These are phyloP conservation scores for Ceratocystis harringtonii DNA, from an alignment of 2,329 filamentous ascomycete genomes.

Conservation along the genomic window DNA sequence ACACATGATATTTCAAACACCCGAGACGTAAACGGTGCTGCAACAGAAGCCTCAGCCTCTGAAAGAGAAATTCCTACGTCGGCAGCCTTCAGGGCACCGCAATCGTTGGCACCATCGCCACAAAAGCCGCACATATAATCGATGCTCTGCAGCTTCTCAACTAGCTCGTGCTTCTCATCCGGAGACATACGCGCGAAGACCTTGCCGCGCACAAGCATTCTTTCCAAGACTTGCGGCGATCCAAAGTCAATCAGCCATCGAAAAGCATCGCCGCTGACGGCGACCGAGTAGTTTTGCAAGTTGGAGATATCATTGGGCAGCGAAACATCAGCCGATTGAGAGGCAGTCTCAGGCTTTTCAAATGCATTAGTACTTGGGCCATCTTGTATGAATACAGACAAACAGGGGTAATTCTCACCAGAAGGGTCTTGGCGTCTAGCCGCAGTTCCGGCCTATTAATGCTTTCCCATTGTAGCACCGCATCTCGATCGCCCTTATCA, in stretches of 20 bases:
- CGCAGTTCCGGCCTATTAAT: slow-evolving; percentile 61
- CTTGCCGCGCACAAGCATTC: slow-evolving; percentile 83
- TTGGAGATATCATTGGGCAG: slow-evolving; percentile 74
- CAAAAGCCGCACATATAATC: slow-evolving; percentile 95
- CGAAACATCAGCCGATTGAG: slow-evolving; percentile 61
- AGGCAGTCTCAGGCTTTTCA: slow-evolving; percentile 50
- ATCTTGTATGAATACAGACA: background rate
- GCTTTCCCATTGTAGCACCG: slow-evolving; percentile 75
- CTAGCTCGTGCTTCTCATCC: slow-evolving; percentile 93
- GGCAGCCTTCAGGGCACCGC: slow-evolving; percentile 87
- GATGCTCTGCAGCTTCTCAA: slow-evolving; percentile 92
- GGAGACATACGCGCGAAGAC: slow-evolving; percentile 98
- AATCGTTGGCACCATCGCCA: slow-evolving; percentile 94
- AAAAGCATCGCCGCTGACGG: slow-evolving; percentile 86
- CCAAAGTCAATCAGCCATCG: slow-evolving; percentile 93
- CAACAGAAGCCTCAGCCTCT: slow-evolving; percentile 92
- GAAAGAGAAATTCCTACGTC: slow-evolving; percentile 96
- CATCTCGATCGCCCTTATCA: slow-evolving; percentile 26
- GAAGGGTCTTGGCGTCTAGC: slow-evolving; percentile 64
- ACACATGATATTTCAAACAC: slow-evolving; percentile 96
- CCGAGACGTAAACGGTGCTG: slow-evolving; percentile 91
- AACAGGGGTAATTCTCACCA: slow-evolving; percentile 31
- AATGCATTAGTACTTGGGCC: slow-evolving; percentile 1
- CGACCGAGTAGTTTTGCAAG: slow-evolving; percentile 71
- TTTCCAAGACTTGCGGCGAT: slow-evolving; percentile 57